phyloP scores from a whole-genome alignment of 345 rosid species.

The Anastatica hierochuntica region DNA sequence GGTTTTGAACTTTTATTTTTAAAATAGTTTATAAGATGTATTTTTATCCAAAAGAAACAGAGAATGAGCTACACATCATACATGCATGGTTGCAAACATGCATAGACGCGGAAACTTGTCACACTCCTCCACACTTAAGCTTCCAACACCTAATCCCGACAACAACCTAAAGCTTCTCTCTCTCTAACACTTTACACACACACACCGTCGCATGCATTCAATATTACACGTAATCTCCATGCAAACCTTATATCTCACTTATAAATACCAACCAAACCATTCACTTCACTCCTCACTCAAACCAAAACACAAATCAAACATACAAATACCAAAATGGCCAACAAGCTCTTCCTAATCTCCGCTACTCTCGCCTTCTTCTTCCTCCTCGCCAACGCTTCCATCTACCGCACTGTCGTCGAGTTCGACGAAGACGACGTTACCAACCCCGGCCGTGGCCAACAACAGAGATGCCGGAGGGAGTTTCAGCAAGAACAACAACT shows the following conservation, averaged over 20 bases:
- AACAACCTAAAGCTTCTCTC: neutral
- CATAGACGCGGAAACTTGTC: constrained; percentile 20
- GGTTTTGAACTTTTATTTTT: neutral
- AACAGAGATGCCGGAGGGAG: neutral
- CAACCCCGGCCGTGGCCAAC: neutral
- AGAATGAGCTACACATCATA: constrained; percentile 4
- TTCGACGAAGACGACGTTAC: constrained; percentile 12
- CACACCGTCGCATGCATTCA: neutral
- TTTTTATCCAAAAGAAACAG: too few species aligned
- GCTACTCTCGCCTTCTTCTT: constrained; percentile 19
- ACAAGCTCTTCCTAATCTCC: constrained; percentile 21
- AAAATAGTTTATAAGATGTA: neutral
- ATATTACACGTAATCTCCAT: constrained; percentile 13
- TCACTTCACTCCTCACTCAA: constrained; percentile 1
- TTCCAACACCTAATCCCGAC: constrained; percentile 15
- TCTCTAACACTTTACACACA: too few species aligned
- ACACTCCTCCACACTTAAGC: constrained; percentile 11
- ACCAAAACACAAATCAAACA: neutral
- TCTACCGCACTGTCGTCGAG: constrained; percentile 26
- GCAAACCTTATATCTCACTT: neutral
- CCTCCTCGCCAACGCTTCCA: constrained; percentile 29
- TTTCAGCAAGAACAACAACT: constrained; percentile 11
- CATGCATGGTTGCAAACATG: constrained; percentile 1
- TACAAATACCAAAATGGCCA: constrained; percentile 13
- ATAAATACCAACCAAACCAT: constrained; percentile 1